Conservation (phyloP, 495 filamentous ascomycete species). For the Rhizodiscina lignyota region DNA sequence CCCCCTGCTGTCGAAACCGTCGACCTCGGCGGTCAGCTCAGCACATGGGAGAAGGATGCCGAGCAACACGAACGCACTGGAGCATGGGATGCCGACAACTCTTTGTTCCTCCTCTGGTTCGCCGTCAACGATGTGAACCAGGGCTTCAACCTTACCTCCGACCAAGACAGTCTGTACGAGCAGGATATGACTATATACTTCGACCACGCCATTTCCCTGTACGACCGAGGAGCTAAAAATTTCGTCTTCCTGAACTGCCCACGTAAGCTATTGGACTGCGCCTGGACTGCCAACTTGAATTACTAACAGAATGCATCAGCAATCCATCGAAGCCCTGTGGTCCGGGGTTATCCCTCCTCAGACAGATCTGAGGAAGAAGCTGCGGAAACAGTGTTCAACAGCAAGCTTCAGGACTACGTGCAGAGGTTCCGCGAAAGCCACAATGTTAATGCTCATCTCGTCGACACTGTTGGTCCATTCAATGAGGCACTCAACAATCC, state of each 20-base stretch:
- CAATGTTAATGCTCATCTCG: too few species aligned
- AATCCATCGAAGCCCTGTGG: constrained; percentile 3
- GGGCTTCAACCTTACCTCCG: constrained; percentile 1
- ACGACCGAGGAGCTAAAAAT: constrained; percentile 6
- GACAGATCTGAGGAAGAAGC: too few species aligned
- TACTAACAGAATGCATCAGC: constrained; percentile 6
- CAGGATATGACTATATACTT: constrained; percentile 10
- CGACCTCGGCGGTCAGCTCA: too few species aligned
- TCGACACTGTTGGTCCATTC: constrained; percentile 27
- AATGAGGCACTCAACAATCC: constrained; percentile 25
- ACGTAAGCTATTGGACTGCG: constrained; percentile 8
- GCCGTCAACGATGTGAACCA: constrained; percentile 14
- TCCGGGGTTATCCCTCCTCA: too few species aligned
- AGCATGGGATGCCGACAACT: constrained; percentile 5
- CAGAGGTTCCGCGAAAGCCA: too few species aligned
- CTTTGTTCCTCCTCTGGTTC: constrained; percentile 8
- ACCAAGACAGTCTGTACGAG: constrained; percentile 1
- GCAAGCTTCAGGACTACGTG: too few species aligned
- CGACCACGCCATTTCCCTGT: constrained; percentile 7
- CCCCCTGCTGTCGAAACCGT: constrained; percentile 3
- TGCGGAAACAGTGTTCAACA: too few species aligned
- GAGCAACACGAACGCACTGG: too few species aligned
- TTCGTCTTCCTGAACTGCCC: constrained; percentile 10
- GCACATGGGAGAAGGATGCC: too few species aligned
- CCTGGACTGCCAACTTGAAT: constrained; percentile 6